Percentiles rank a stretch among this genome's conserved stretches.
phyloP scores from a whole-genome alignment of 805 yeast genomes.

The Lipomyces starkeyi region DNA sequence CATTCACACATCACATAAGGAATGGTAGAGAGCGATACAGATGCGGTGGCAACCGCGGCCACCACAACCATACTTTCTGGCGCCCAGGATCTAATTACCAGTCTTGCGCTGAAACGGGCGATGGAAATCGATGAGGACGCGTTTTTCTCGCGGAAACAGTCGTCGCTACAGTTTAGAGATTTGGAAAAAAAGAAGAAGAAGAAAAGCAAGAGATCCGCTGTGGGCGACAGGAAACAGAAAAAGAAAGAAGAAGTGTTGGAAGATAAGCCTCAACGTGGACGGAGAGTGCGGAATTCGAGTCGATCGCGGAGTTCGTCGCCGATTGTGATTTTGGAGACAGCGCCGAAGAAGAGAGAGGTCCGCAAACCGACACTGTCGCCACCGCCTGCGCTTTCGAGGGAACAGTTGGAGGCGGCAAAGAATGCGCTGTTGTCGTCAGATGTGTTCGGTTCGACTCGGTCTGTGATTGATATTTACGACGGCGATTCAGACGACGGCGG shows the following conservation, averaged over 20 bases:
- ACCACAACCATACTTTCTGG: neutral
- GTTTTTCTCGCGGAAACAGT: constrained; percentile 10
- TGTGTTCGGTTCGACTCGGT: neutral
- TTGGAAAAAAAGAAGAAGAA: constrained; percentile 5
- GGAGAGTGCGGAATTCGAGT: neutral
- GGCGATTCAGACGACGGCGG: constrained; percentile 5
- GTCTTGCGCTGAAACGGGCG: constrained; percentile 5
- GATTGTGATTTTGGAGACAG: neutral
- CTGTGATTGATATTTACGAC: neutral
- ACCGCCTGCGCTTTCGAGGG: constrained; percentile 23
- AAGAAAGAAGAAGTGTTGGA: neutral
- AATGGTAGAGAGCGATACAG: neutral
- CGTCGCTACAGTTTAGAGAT: neutral
- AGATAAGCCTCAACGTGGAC: neutral
- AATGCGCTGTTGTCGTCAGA: constrained; percentile 5
- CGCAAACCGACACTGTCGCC: constrained; percentile 27
- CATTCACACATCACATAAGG: neutral
- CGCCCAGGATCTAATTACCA: neutral
- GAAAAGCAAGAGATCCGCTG: neutral
- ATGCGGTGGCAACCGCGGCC: neutral
- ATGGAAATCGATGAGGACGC: constrained; percentile 14
- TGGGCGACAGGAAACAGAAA: neutral
- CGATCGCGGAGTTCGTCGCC: constrained; percentile 1
- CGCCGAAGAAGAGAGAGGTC: neutral
- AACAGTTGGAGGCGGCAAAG: constrained; percentile 16